Percentiles rank a stretch among this genome's conserved stretches.
Evolutionary conservation across 345 rosid species (phyloP).

Genomic region (Aquilaria yunnanensis): DNA sequence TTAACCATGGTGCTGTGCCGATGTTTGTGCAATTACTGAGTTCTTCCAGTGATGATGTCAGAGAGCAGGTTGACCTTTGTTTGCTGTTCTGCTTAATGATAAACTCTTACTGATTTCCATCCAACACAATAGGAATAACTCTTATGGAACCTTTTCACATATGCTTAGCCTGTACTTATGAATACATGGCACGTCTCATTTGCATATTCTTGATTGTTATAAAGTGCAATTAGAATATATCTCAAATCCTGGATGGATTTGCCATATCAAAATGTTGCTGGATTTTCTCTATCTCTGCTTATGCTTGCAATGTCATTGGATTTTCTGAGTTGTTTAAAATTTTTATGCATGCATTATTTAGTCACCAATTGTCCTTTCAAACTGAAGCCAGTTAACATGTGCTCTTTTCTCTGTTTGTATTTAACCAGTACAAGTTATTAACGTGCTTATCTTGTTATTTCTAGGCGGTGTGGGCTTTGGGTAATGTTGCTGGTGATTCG

Average conservation of each 20-base stretch:
- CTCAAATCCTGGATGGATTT: no score
- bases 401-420: background rate
- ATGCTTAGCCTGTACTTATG: background rate
- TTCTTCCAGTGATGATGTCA: slow-evolving; percentile 76
- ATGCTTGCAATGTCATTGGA: background rate
- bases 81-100: background rate
- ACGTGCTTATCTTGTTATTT: slow-evolving; percentile 1
- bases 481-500: slow-evolving; percentile 78
- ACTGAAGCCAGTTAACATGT: background rate
- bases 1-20: slow-evolving; percentile 77
- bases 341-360: background rate
- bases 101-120: slow-evolving; percentile 1
- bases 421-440: background rate
- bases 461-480: slow-evolving; percentile 79
- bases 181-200: background rate
- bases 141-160: slow-evolving; percentile 1
- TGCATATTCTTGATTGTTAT: slow-evolving; percentile 2
- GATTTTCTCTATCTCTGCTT: no score
- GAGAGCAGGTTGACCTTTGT: slow-evolving; percentile 61
- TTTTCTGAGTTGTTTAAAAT: background rate
- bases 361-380: background rate
- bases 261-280: no score
- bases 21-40: slow-evolving; percentile 76
- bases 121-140: background rate
- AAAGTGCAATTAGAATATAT: no score